phyloP scores from a whole-genome alignment of 345 rosid genomes.

The Barbarea vulgaris region DNA sequence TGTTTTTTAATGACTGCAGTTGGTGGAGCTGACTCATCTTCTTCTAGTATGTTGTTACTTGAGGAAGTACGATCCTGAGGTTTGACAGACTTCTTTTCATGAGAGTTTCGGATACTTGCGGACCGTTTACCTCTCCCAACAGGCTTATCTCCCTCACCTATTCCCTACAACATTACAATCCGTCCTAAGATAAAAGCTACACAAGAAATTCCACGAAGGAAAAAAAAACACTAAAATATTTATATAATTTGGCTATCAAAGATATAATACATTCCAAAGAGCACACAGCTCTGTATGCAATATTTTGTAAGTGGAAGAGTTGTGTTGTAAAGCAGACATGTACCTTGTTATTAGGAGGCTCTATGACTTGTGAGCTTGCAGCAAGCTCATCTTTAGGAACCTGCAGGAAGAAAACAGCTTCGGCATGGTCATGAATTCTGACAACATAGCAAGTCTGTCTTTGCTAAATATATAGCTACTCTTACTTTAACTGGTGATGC shows the following conservation, averaged over 20 bases:
- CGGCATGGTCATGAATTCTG: constrained; percentile 42
- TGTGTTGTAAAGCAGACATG: constrained; percentile 21
- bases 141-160: constrained; percentile 45
- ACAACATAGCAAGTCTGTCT: constrained; percentile 7
- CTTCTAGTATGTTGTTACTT: constrained; percentile 51
- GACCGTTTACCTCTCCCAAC: constrained; percentile 53
- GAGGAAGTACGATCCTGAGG: constrained; percentile 52
- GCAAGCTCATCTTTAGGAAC: constrained; percentile 52
- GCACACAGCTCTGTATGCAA: constrained; percentile 1
- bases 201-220: constrained; percentile 6
- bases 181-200: constrained; percentile 20
- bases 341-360: constrained; percentile 55
- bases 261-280: constrained; percentile 20
- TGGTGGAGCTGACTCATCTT: constrained; percentile 51
- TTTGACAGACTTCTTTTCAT: constrained; percentile 57
- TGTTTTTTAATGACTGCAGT: constrained; percentile 44
- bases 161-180: constrained; percentile 46
- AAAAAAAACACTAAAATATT: neutral
- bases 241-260: constrained; percentile 4
- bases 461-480: constrained; percentile 30
- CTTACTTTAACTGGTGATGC: constrained; percentile 59
- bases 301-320: constrained; percentile 3
- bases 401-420: constrained; percentile 47
- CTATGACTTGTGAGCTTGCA: constrained; percentile 43
- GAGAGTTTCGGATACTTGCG: constrained; percentile 43